Percentiles rank a stretch among this genome's conserved stretches.
Evolutionary conservation across 805 yeast species (phyloP).

Genomic region (Vanderwaltozyma tropicalis): DNA sequence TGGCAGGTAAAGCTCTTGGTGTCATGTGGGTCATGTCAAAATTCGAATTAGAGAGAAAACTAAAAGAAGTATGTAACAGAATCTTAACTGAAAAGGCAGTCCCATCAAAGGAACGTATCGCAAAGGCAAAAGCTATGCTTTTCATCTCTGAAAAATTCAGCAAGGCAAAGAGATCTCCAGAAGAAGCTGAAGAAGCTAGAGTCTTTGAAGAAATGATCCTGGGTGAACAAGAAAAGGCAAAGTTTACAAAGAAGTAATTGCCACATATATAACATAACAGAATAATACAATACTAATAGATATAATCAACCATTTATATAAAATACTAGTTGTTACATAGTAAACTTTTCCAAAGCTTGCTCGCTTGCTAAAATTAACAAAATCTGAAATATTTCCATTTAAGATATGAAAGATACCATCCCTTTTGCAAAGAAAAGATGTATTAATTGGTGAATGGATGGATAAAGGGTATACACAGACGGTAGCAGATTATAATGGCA

Average conservation of each 20-base stretch:
- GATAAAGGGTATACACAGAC: background rate
- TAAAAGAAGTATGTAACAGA: slow-evolving; percentile 72
- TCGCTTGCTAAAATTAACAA: background rate
- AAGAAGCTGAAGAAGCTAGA: slow-evolving; percentile 86
- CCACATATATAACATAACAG: background rate
- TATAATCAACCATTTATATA: background rate
- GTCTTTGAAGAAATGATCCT: slow-evolving; percentile 89
- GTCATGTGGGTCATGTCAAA: slow-evolving; percentile 94
- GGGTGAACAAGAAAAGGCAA: slow-evolving; percentile 55
- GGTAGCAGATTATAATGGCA: background rate
- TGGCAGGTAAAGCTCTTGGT: slow-evolving; percentile 82
- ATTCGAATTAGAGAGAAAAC: slow-evolving; percentile 70
- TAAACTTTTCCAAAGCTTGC: background rate
- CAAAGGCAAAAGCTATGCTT: slow-evolving; percentile 71
- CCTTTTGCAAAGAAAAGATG: too few relatives aligned
- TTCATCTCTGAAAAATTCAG: slow-evolving; percentile 63
- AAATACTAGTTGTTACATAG: background rate
- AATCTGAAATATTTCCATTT: background rate
- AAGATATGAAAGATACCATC: background rate
- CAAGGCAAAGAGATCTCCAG: slow-evolving; percentile 59
- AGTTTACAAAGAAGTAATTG: background rate
- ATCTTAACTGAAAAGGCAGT: slow-evolving; percentile 61
- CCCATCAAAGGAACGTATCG: slow-evolving; percentile 48
- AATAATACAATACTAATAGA: background rate
- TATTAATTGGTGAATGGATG: too few relatives aligned